Evolutionary conservation across 202 grass and related monocot genomes (phyloP).

Genomic region (Zoysia matrella): DNA sequence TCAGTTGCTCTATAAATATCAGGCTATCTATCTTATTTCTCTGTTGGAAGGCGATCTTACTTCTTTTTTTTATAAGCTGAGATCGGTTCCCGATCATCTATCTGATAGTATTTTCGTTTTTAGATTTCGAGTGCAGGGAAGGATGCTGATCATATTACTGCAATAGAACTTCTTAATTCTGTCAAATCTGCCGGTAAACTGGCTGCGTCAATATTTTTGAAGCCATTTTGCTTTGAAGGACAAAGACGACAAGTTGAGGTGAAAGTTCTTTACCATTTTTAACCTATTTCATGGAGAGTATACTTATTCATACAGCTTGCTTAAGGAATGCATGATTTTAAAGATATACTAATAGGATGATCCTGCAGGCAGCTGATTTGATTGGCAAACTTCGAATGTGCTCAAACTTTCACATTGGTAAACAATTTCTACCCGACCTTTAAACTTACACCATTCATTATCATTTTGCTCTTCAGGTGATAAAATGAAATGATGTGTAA

Average conservation of each 20-base stretch:
- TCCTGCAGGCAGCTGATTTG: conserved; percentile 77
- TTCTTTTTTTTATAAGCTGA: not conserved
- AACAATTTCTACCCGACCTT: not conserved
- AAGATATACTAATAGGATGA: conserved; percentile 15
- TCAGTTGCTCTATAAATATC: conserved; percentile 14
- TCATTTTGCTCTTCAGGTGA: not conserved
- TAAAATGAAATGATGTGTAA: conserved; percentile 17
- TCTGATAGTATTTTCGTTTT: conserved; percentile 26
- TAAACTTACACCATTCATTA: conserved; percentile 3
- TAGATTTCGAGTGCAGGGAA: conserved; percentile 89
- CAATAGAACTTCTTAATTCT: conserved; percentile 68
- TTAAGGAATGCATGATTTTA: not conserved
- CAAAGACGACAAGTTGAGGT: conserved; percentile 87
- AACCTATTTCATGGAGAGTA: conserved; percentile 16
- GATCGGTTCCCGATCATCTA: conserved; percentile 1
- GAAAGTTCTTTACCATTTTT: conserved; percentile 16
- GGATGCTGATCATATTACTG: conserved; percentile 73
- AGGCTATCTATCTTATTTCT: not conserved
- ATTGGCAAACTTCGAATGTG: conserved; percentile 68
- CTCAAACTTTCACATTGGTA: conserved; percentile 93
- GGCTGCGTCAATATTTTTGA: conserved; percentile 83
- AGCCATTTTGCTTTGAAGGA: conserved; percentile 96
- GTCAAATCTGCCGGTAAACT: conserved; percentile 78
- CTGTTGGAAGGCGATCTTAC: conserved; percentile 1
- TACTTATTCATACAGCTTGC: conserved; percentile 20